Base-by-base conservation (phyloP, 306 rosid species). In the Aeschynomene evenia region DNA sequence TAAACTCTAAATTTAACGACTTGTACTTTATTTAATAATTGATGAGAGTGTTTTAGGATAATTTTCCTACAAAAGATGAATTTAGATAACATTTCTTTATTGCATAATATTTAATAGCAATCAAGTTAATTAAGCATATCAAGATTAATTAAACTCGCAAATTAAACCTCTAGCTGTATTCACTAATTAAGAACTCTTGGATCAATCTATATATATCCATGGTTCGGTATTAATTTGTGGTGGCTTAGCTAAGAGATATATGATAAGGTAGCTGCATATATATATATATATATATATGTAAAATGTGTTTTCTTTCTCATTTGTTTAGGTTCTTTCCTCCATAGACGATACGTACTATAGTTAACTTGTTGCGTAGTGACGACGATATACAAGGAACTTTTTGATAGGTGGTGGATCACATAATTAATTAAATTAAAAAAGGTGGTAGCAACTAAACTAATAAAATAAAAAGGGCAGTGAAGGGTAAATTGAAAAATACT, bases 361-460 rank as follows among this genome's bases (percentile, higher is more conserved):
- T 24, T 56, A 49, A 57, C 68, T 73, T 50, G 76, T 73, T 69
- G 82, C 80, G 52, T 69, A 56, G 74, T 74, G 70, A 63, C 29
- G 70, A 63, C 29, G n/a, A 69, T 23, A 23, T 36, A 64, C 3
- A 52, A 65, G 70, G 42, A 64, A 33, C 26, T 71, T 70, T 63
- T 18, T 18, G 33, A 63, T 9, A 66, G 80, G 77, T 71, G 80
- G 77, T 71, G 61, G 70, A 69, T 73, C 71, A 54, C 78, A 62
- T 59, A 59, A 80, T n/a, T n/a, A n/a, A 76, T 71, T 71, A 75
- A 54, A 80, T 70, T 28, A 3, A 74, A 72, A 72, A 74, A 52
- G 76, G 66, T 69, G 78, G 80, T 67, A 68, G 67, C 80, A 64
- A 74, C 75, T 48, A 50, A 68, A 63, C 61, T 66, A 45, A 74